Conservation (phyloP, 1,139 yeast genomes). For the Yamadazyma atmosphaerica region DNA sequence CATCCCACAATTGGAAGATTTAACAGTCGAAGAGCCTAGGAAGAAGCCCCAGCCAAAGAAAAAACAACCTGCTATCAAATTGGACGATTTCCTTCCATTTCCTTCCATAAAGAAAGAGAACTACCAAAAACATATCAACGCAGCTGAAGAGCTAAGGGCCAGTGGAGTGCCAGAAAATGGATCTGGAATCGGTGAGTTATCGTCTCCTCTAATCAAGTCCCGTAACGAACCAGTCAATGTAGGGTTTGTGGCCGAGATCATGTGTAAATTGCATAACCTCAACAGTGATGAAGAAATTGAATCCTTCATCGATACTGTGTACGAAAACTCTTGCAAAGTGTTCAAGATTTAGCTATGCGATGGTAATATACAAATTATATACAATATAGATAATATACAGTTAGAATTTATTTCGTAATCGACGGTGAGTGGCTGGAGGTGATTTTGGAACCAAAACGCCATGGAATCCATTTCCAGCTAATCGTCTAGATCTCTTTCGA, state of each 20-base stretch:
- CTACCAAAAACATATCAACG: slow-evolving; percentile 34
- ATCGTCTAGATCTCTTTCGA: neutral
- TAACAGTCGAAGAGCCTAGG: neutral
- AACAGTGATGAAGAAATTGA: slow-evolving; percentile 47
- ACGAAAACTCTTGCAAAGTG: slow-evolving; percentile 59
- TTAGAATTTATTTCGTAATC: slow-evolving; percentile 2
- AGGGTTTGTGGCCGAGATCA: slow-evolving; percentile 76
- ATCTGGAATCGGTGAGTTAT: slow-evolving; percentile 29
- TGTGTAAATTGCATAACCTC: slow-evolving; percentile 53
- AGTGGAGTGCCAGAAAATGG: slow-evolving; percentile 7
- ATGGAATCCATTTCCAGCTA: slow-evolving; percentile 1
- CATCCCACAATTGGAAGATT: neutral
- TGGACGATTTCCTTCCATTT: slow-evolving; percentile 56
- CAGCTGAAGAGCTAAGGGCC: slow-evolving; percentile 18
- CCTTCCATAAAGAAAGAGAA: slow-evolving; percentile 68
- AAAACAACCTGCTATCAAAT: slow-evolving; percentile 12
- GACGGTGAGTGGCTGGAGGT: neutral
- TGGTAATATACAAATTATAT: slow-evolving; percentile 9
- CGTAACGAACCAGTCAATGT: slow-evolving; percentile 91
- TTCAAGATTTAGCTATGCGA: slow-evolving; percentile 36
- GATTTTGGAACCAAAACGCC: slow-evolving; percentile 1
- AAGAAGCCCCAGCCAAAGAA: slow-evolving; percentile 5
- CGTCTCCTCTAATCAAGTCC: slow-evolving; percentile 67
- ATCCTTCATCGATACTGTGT: slow-evolving; percentile 59
- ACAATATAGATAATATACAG: slow-evolving; percentile 6